A percentile compares a stretch with the other conserved stretches of the same genome.
Evolutionary conservation across 2,329 filamentous ascomycete genomes (phyloP).

Genomic region (Aureobasidium sp.): DNA sequence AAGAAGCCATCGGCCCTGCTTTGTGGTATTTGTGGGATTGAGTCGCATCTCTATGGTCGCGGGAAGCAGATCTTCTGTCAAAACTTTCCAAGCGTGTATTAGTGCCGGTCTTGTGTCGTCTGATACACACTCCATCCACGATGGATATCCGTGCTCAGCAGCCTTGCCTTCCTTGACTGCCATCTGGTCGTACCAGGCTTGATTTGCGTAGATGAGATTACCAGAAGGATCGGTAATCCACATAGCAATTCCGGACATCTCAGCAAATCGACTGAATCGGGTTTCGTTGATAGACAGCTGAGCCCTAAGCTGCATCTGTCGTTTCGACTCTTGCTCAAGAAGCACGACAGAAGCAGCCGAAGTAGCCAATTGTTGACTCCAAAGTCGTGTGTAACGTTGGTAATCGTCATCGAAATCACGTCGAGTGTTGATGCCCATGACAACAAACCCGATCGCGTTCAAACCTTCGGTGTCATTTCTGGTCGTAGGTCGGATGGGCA

Average conservation of each 20-base stretch:
- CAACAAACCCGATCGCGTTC: conserved; percentile 29
- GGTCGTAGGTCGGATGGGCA: conserved; percentile 29
- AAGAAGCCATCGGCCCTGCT: conserved; percentile 4
- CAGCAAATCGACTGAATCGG: conserved; percentile 30
- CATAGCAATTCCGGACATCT: conserved; percentile 31
- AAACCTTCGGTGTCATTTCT: conserved; percentile 19
- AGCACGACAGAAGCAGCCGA: conserved; percentile 29
- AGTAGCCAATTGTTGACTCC: conserved; percentile 28
- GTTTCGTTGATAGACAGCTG: conserved; percentile 23
- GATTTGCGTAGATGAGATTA: conserved; percentile 7
- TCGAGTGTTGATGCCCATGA: conserved; percentile 30
- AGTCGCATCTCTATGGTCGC: background rate
- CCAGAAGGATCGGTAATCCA: conserved; percentile 1
- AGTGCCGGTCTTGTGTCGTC: background rate
- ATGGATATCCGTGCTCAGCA: background rate
- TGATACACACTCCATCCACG: background rate
- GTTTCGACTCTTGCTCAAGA: conserved; percentile 31
- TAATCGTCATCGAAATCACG: conserved; percentile 31
- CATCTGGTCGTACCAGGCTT: conserved; percentile 13
- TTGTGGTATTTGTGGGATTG: background rate
- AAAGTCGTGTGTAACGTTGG: conserved; percentile 28
- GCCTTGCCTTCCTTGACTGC: background rate
- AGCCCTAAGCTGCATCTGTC: conserved; percentile 15
- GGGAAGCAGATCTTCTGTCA: background rate
- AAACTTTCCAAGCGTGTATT: background rate